phyloP scores from a whole-genome alignment of 768 basidiomycete genomes.

The Lentinula sp. region DNA sequence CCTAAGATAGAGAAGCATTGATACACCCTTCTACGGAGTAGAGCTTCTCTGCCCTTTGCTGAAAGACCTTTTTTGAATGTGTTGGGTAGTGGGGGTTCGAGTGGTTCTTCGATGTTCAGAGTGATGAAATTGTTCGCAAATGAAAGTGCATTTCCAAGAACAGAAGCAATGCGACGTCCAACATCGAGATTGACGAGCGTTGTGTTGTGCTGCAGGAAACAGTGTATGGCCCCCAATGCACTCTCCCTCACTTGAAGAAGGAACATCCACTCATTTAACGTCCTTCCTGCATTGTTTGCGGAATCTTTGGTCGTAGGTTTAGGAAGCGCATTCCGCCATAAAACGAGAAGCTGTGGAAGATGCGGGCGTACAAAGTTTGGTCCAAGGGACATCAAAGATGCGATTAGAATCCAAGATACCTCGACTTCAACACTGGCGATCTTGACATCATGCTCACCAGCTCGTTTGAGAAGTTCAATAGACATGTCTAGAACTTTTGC shows the following conservation, averaged over 20 bases:
- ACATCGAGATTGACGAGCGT: slow-evolving; percentile 86
- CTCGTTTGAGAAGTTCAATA: slow-evolving; percentile 81
- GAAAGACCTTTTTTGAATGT: slow-evolving; percentile 37
- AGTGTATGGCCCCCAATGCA: slow-evolving; percentile 82
- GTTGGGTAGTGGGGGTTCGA: slow-evolving; percentile 29
- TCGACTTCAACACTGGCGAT: slow-evolving; percentile 83
- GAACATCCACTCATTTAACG: slow-evolving; percentile 83
- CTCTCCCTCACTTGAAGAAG: slow-evolving; percentile 86
- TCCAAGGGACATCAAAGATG: slow-evolving; percentile 86
- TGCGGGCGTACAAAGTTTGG: slow-evolving; percentile 92
- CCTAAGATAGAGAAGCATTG: slow-evolving; percentile 87
- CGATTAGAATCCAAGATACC: slow-evolving; percentile 90
- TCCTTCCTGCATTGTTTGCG: slow-evolving; percentile 48
- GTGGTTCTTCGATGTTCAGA: slow-evolving; percentile 60
- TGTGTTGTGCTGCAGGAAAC: slow-evolving; percentile 80
- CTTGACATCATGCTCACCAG: slow-evolving; percentile 85
- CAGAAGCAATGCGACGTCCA: slow-evolving; percentile 77
- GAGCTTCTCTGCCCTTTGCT: slow-evolving; percentile 73
- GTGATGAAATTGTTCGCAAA: slow-evolving; percentile 83
- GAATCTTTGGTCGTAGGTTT: slow-evolving; percentile 91
- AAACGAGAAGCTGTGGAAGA: slow-evolving; percentile 86
- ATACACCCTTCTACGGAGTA: slow-evolving; percentile 79
- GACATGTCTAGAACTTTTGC: slow-evolving; percentile 90
- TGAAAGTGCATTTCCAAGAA: slow-evolving; percentile 84
- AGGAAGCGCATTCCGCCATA: slow-evolving; percentile 96